Percentiles rank a stretch among this genome's conserved stretches.
Evolutionary conservation across 2,329 filamentous ascomycete genomes (phyloP).

Genomic region (Falciphora oryzae): DNA sequence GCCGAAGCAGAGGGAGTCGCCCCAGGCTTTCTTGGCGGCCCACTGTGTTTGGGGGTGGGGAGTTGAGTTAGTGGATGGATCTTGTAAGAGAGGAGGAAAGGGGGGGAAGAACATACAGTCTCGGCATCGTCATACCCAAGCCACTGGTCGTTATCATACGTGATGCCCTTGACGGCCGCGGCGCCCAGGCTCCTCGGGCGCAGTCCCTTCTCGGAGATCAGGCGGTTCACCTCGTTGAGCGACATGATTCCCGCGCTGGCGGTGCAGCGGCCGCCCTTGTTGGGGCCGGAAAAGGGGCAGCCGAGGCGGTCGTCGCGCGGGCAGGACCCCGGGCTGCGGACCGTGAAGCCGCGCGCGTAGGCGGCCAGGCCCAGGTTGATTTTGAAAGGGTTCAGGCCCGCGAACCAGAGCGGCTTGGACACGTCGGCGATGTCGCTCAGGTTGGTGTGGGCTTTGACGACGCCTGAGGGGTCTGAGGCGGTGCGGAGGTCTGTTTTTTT

Average conservation of each 20-base stretch:
- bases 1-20: slow-evolving; percentile 24
- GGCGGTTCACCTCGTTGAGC: slow-evolving; percentile 23
- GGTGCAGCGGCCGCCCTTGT: slow-evolving; percentile 24
- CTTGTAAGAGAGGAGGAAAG: no score
- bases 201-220: slow-evolving; percentile 20
- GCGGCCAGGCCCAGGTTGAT: slow-evolving; percentile 41
- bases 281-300: slow-evolving; percentile 21
- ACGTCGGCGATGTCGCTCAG: slow-evolving; percentile 34
- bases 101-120: no score
- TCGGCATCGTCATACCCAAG: slow-evolving; percentile 21
- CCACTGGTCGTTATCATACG: slow-evolving; percentile 20
- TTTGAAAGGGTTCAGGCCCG: slow-evolving; percentile 31
- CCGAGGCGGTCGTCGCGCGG: slow-evolving; percentile 7
- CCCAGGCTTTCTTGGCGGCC: slow-evolving; percentile 22
- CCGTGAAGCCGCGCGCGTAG: slow-evolving; percentile 41
- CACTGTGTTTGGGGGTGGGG: no score
- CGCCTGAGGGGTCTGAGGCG: slow-evolving; percentile 30
- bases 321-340: slow-evolving; percentile 23
- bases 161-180: slow-evolving; percentile 23
- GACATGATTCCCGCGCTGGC: slow-evolving; percentile 25
- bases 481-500: slow-evolving; percentile 31
- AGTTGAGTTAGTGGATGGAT: no score
- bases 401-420: slow-evolving; percentile 34
- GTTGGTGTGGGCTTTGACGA: slow-evolving; percentile 33
- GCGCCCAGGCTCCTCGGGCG: slow-evolving; percentile 15